Percentiles rank a stretch among this genome's conserved stretches.
phyloP scores from a whole-genome alignment of 192 early-diverging fungal genomes.

The Entomortierella chlamydospora region DNA sequence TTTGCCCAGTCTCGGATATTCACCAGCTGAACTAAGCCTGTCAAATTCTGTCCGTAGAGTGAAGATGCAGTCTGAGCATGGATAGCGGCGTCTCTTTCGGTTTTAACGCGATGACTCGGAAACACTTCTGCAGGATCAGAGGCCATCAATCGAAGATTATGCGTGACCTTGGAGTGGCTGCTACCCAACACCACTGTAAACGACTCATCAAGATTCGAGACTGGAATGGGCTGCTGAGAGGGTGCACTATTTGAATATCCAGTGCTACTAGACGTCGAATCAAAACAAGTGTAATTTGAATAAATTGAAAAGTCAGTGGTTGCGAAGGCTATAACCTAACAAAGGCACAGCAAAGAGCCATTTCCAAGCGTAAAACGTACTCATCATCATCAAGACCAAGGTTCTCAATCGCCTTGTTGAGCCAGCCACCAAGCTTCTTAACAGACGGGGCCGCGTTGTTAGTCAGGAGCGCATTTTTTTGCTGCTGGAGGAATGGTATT shows the following conservation, averaged over 20 bases:
- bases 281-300: too few species aligned
- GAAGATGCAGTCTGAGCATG: constrained; percentile 75
- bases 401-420: constrained; percentile 76
- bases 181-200: constrained; percentile 81
- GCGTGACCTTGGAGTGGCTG: constrained; percentile 77
- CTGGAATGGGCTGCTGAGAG: neutral
- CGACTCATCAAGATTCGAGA: constrained; percentile 70
- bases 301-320: too few species aligned
- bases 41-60: constrained; percentile 72
- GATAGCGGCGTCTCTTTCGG: constrained; percentile 68
- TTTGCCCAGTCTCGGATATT: constrained; percentile 61
- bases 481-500: constrained; percentile 65
- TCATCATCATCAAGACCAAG: constrained; percentile 67
- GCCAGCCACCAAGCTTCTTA: constrained; percentile 64
- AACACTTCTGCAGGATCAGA: constrained; percentile 54
- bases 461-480: constrained; percentile 61
- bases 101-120: constrained; percentile 33
- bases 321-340: neutral
- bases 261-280: too few species aligned
- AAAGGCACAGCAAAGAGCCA: neutral
- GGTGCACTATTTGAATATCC: neutral
- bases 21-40: constrained; percentile 67
- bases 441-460: constrained; percentile 58
- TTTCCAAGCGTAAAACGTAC: constrained; percentile 20
- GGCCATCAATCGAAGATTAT: constrained; percentile 73